Percentiles rank a stretch among this genome's conserved stretches.
Conservation (phyloP, 2,329 filamentous ascomycete genomes). For the Phialophora expanda region DNA sequence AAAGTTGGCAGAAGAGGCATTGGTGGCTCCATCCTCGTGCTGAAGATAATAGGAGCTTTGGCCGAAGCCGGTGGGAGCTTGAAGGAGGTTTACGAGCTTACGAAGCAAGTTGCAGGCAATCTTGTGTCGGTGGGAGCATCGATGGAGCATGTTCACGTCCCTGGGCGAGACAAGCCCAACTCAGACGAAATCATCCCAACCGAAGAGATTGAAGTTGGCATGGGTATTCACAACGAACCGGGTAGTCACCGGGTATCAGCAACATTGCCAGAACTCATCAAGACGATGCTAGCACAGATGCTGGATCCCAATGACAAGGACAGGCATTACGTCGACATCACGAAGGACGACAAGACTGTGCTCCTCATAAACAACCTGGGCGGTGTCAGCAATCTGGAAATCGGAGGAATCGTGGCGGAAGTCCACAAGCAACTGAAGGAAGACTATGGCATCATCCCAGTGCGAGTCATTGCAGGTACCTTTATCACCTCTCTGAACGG, state of each 20-base stretch:
- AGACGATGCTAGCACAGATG: slow-evolving; percentile 69
- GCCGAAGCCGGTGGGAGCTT: slow-evolving; percentile 72
- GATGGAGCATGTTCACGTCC: slow-evolving; percentile 90
- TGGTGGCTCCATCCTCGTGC: slow-evolving; percentile 86
- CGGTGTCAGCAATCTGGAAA: slow-evolving; percentile 69
- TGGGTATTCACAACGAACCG: slow-evolving; percentile 64
- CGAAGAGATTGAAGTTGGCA: slow-evolving; percentile 70
- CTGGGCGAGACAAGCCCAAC: slow-evolving; percentile 65
- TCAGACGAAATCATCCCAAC: slow-evolving; percentile 59
- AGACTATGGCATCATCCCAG: slow-evolving; percentile 65
- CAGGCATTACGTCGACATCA: slow-evolving; percentile 65
- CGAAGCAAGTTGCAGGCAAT: slow-evolving; percentile 73
- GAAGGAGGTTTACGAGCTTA: slow-evolving; percentile 73
- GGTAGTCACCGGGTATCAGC: slow-evolving; percentile 59
- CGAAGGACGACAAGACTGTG: slow-evolving; percentile 64
- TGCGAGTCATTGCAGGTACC: slow-evolving; percentile 67
- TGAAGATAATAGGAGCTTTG: slow-evolving; percentile 85
- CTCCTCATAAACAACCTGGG: slow-evolving; percentile 73
- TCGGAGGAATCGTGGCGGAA: slow-evolving; percentile 71
- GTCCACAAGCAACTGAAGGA: slow-evolving; percentile 65
- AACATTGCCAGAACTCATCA: slow-evolving; percentile 57
- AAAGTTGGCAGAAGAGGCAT: slow-evolving; percentile 92
- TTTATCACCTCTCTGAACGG: slow-evolving; percentile 76
- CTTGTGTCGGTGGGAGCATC: slow-evolving; percentile 84
- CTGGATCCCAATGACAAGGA: slow-evolving; percentile 67